phyloP scores from a whole-genome alignment of 2,329 filamentous ascomycete species.

The Xylariaceae sp. region DNA sequence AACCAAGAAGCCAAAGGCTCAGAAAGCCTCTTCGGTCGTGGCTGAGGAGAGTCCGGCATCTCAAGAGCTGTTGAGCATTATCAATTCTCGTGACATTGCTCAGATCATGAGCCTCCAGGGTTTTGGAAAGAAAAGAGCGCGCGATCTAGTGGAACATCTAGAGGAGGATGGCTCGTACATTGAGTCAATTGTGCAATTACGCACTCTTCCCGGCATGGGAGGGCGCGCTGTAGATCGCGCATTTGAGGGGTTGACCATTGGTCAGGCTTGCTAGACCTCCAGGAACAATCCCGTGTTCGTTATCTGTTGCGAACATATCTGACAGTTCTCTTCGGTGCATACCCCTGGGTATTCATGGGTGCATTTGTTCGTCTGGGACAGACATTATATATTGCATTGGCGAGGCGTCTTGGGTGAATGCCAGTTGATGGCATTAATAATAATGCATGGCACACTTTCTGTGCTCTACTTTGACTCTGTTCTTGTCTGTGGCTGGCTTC shows the following conservation, averaged over 20 bases:
- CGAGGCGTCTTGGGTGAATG: slow-evolving; percentile 15
- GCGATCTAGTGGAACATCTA: slow-evolving; percentile 54
- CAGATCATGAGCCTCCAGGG: slow-evolving; percentile 65
- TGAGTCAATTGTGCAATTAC: slow-evolving; percentile 46
- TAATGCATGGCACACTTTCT: too few species aligned
- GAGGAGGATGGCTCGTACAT: slow-evolving; percentile 40
- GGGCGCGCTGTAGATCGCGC: slow-evolving; percentile 53
- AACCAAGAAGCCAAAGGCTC: slow-evolving; percentile 14
- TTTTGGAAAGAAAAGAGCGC: slow-evolving; percentile 68
- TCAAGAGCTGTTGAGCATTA: slow-evolving; percentile 60
- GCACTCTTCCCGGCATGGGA: slow-evolving; percentile 53
- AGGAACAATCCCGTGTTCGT: background rate
- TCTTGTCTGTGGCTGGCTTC: background rate
- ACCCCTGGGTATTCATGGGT: background rate
- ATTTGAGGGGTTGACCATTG: slow-evolving; percentile 41
- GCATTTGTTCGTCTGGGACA: too few species aligned
- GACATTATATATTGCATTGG: slow-evolving; percentile 13
- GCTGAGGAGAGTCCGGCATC: slow-evolving; percentile 34
- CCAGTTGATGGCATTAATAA: too few species aligned
- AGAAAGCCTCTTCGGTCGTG: slow-evolving; percentile 4
- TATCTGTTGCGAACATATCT: background rate
- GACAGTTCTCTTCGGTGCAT: too few species aligned
- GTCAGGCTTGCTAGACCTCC: slow-evolving; percentile 3
- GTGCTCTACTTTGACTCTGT: too few species aligned
- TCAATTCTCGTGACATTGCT: slow-evolving; percentile 67